Base-by-base conservation (phyloP, 768 basidiomycete species). In the Pisolithus albus region DNA sequence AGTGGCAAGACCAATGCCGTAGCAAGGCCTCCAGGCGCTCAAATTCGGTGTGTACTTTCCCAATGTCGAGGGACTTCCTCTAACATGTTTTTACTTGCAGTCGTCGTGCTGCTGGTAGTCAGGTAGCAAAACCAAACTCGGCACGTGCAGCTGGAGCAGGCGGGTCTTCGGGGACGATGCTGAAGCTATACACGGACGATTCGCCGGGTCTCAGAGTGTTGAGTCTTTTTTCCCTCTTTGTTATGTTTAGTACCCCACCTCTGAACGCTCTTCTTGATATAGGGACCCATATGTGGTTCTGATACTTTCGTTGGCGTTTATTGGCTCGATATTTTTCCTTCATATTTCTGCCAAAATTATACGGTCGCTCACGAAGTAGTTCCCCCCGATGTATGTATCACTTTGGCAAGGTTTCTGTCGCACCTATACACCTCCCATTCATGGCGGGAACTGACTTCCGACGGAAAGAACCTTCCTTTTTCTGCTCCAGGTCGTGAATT, bases 101-200 rank as follows among this genome's bases (percentile, higher is more conserved):
- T 60, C 84, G 89, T 68, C 79, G 90, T 59, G 88, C 89, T 58
- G 78, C 80, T 54, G 80, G 78, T 40, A 63, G 73, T 47, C 83
- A 84, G 57, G 84, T 69, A 6, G 64, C 84, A 45, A 83, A 79
- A 68, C 92, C 93, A 23, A 93, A 92, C 65, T 94, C 92, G 1
- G 69, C 85, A 28, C 86, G 94, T 52, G 85, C 92, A 38, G 92
- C 94, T 24, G 93, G 95, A 39, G 92, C 92, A 52, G 96, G 96
- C 49, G 96, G 96, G 50, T 93, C 90, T 36, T 91, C 87, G 52
- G 95, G 92, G 75, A 99, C 96, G 52, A 98, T 99, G 96, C 81
- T 99, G 64, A 92, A 91, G 73, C 78, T 99, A 4, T 98, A 98
- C 81, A 98, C 96, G 37, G 95, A 97, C 66, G 96, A 97, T 65